These are phyloP conservation scores for Pseudogymnoascus sp. DNA, from an alignment of 2,329 filamentous ascomycete species.

Conservation along the genomic window DNA sequence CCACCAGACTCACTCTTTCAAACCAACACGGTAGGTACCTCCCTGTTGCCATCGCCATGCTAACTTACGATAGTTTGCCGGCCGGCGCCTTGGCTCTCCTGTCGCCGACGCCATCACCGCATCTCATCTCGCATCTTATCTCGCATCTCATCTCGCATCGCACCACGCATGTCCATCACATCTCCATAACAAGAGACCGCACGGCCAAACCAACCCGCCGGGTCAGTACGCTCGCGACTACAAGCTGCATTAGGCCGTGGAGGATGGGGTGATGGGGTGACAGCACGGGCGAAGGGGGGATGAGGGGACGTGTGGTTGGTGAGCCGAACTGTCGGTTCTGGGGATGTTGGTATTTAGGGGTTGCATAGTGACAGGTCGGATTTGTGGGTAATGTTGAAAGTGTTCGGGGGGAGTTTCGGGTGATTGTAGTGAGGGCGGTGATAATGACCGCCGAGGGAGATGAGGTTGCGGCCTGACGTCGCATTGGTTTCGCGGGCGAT, in stretches of 20 bases:
- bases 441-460: neutral
- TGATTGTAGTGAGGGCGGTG: neutral
- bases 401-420: neutral
- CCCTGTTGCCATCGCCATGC: no score
- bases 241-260: neutral
- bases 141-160: neutral
- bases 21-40: neutral
- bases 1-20: neutral
- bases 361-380: neutral
- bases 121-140: neutral
- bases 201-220: neutral
- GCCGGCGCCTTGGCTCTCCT: neutral
- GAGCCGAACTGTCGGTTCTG: neutral
- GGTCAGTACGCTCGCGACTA: neutral
- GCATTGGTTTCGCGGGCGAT: neutral
- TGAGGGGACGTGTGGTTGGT: neutral
- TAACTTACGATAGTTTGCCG: no score
- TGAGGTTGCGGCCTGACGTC: neutral
- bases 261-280: neutral
- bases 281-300: neutral
- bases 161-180: neutral
- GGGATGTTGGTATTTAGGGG: neutral
- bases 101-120: neutral
- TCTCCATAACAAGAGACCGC: neutral
- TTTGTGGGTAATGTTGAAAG: neutral